A percentile compares a stretch with the other conserved stretches of the same genome.
Evolutionary conservation across 768 basidiomycete species (phyloP).

Genomic region (Rubroboletus satanas): DNA sequence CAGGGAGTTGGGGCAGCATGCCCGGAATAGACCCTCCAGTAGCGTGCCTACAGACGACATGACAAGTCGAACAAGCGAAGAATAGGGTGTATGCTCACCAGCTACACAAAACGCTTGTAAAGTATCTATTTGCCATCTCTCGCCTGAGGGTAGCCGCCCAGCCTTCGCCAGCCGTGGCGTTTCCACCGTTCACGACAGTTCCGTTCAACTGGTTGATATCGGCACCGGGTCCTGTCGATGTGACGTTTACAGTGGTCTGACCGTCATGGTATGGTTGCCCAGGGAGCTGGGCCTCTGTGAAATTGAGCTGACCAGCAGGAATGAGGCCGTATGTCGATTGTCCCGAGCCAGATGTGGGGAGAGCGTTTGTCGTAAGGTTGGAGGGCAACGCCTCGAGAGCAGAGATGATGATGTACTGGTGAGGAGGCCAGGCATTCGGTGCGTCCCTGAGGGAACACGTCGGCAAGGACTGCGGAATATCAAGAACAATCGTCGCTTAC

Average conservation of each 20-base stretch:
- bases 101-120: conserved; percentile 79
- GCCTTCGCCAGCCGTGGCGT: conserved; percentile 53
- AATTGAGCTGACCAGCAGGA: conserved; percentile 75
- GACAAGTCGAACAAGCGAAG: not conserved
- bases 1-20: conserved; percentile 65
- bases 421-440: conserved; percentile 88
- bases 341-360: conserved; percentile 49
- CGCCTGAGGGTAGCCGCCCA: conserved; percentile 62
- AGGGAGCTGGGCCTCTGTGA: conserved; percentile 68
- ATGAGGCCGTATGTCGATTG: conserved; percentile 66
- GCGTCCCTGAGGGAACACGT: conserved; percentile 52
- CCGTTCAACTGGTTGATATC: conserved; percentile 57
- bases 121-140: conserved; percentile 82
- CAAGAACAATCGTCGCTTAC: conserved; percentile 34
- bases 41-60: conserved; percentile 52
- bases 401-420: conserved; percentile 75
- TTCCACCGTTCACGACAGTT: conserved; percentile 67
- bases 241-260: conserved; percentile 42
- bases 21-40: conserved; percentile 83
- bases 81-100: conserved; percentile 49
- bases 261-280: conserved; percentile 51
- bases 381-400: conserved; percentile 73
- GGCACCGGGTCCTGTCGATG: conserved; percentile 48
- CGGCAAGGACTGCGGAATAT: not conserved
- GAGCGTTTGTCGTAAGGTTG: conserved; percentile 56